Evolutionary conservation across 2,329 filamentous ascomycete genomes (phyloP).

Genomic region (Fusarium agapanthi): DNA sequence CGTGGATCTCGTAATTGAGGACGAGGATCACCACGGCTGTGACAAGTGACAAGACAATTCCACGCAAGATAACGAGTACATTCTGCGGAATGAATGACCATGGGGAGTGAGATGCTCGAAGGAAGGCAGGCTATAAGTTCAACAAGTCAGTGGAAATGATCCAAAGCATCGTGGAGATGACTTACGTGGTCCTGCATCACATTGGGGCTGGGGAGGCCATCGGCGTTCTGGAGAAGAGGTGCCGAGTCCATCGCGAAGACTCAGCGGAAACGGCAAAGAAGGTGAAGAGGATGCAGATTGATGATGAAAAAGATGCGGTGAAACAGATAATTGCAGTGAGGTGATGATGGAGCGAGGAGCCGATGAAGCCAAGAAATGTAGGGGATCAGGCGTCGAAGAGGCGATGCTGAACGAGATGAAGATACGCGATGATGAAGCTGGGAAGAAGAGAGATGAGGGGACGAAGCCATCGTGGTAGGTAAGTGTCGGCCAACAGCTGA

Average conservation of each 20-base stretch:
- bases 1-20: slow-evolving; percentile 56
- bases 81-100: slow-evolving; percentile 59
- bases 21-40: slow-evolving; percentile 53
- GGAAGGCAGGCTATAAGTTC: slow-evolving; percentile 56
- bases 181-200: slow-evolving; percentile 50
- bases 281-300: background rate
- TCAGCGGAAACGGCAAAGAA: background rate
- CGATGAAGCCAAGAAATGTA: slow-evolving; percentile 18
- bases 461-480: background rate
- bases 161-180: background rate
- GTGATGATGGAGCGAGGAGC: slow-evolving; percentile 10
- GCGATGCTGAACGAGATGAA: slow-evolving; percentile 5
- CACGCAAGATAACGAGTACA: slow-evolving; percentile 55
- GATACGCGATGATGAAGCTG: slow-evolving; percentile 12
- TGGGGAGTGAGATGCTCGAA: slow-evolving; percentile 61
- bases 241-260: slow-evolving; percentile 45
- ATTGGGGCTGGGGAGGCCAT: slow-evolving; percentile 45
- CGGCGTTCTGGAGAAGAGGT: slow-evolving; percentile 46
- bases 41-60: slow-evolving; percentile 54
- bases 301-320: background rate
- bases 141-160: slow-evolving; percentile 10
- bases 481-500: background rate
- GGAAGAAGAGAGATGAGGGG: background rate
- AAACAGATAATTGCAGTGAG: background rate
- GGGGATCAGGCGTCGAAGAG: slow-evolving; percentile 1